Conservation (phyloP, 1,284 basidiomycete species). For the Amylostereum chailletii region DNA sequence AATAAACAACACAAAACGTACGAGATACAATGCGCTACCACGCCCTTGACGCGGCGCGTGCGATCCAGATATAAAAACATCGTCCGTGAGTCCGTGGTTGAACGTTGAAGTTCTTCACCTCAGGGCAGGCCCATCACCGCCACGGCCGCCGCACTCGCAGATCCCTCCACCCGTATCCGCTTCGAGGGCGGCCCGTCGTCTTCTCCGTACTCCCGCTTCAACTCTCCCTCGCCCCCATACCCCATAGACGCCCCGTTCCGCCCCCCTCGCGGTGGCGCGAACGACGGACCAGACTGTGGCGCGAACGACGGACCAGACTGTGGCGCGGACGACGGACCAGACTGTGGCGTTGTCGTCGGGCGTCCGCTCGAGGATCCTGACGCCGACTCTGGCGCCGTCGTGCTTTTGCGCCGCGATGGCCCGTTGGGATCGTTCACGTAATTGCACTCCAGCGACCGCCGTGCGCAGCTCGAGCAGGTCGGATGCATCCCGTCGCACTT, state of each 20-base stretch:
- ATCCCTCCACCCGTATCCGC: constrained; percentile 11
- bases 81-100: not conserved
- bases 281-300: constrained; percentile 3
- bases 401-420: constrained; percentile 7
- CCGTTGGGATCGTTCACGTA: constrained; percentile 56
- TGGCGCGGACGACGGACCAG: not conserved
- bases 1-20: not conserved
- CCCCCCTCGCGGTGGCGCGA: not conserved
- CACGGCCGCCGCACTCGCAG: constrained; percentile 6
- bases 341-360: no score
- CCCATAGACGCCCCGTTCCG: constrained; percentile 5
- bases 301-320: not conserved
- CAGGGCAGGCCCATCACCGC: constrained; percentile 10
- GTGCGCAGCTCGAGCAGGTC: constrained; percentile 68
- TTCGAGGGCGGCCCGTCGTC: constrained; percentile 11
- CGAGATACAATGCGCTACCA: not conserved
- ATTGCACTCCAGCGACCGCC: constrained; percentile 63
- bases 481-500: constrained; percentile 77
- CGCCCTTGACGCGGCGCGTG: not conserved
- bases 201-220: not conserved
- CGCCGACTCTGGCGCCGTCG: constrained; percentile 6
- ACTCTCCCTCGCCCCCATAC: constrained; percentile 4
- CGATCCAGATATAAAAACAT: not conserved
- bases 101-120: not conserved
- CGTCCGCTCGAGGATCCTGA: not conserved